Conservation (phyloP, 192 early-diverging fungal species). For the Entomortierella chlamydospora region DNA sequence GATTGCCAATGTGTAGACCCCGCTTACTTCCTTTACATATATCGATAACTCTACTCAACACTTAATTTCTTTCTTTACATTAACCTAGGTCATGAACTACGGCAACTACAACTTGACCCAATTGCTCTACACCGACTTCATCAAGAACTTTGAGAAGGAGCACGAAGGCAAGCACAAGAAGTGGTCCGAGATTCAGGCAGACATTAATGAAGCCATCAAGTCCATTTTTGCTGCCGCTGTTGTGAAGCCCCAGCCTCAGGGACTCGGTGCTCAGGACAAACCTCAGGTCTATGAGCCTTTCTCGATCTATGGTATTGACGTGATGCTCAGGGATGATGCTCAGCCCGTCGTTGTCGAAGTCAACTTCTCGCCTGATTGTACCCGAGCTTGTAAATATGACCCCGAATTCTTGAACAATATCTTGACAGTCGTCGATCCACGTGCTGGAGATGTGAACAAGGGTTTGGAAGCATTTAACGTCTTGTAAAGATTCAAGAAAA, state of each 20-base stretch:
- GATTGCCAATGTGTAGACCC: too few species aligned
- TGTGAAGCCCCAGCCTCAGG: slow-evolving; percentile 55
- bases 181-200: slow-evolving; percentile 55
- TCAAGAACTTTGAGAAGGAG: slow-evolving; percentile 63
- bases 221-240: slow-evolving; percentile 61
- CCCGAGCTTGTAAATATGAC: slow-evolving; percentile 60
- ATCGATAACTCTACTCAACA: too few species aligned
- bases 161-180: slow-evolving; percentile 49
- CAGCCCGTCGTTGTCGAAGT: slow-evolving; percentile 60
- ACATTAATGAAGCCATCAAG: slow-evolving; percentile 63
- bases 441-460: slow-evolving; percentile 55
- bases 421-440: slow-evolving; percentile 60
- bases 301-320: slow-evolving; percentile 61
- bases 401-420: slow-evolving; percentile 62
- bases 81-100: slow-evolving; percentile 63
- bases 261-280: slow-evolving; percentile 38
- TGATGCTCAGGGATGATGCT: slow-evolving; percentile 57
- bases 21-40: too few species aligned
- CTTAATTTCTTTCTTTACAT: too few species aligned
- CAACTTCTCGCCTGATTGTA: slow-evolving; percentile 61
- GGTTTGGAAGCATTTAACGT: slow-evolving; percentile 55
- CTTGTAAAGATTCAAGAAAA: slow-evolving; percentile 26
- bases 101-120: slow-evolving; percentile 60
- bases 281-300: slow-evolving; percentile 44
- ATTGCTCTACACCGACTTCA: slow-evolving; percentile 59